These are phyloP conservation scores for Crataegus laevigata DNA, from an alignment of 306 rosid genomes.

Conservation along the genomic window DNA sequence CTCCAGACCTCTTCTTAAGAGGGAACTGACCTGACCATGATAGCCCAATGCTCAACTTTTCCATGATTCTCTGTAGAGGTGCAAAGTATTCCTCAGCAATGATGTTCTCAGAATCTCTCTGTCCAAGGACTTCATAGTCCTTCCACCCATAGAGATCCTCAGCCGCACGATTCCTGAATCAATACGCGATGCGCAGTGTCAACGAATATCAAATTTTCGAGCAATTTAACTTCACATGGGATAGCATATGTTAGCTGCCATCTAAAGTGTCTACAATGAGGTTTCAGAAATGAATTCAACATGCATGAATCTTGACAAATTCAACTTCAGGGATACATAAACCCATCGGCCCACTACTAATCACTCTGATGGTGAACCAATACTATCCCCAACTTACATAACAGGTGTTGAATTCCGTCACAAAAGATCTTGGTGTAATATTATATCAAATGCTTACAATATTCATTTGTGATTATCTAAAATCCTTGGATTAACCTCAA, in stretches of 20 bases:
- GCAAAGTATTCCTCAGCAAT: constrained; percentile 36
- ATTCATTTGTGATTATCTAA: not conserved
- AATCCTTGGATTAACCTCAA: not conserved
- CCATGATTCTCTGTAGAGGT: constrained; percentile 38
- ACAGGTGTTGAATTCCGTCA: too few relatives aligned
- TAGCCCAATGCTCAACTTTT: constrained; percentile 34
- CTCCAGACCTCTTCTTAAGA: constrained; percentile 58
- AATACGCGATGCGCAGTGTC: not conserved
- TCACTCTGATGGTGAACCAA: not conserved
- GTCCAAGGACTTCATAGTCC: constrained; percentile 51
- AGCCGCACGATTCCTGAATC: constrained; percentile 56
- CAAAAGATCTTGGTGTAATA: too few relatives aligned
- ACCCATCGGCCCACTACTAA: not conserved
- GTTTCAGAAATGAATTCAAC: not conserved
- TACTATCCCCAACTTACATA: not conserved
- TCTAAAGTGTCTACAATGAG: not conserved
- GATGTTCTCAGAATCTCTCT: constrained; percentile 29
- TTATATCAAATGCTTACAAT: not conserved
- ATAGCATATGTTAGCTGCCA: not conserved
- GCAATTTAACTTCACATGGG: not conserved
- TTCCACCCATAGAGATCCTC: constrained; percentile 73
- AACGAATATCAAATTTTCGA: not conserved
- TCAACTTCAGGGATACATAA: not conserved
- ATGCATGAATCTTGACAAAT: not conserved
- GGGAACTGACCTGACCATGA: constrained; percentile 75